Evolutionary conservation across 176 grass and related monocot genomes (phyloP).

Genomic region (Otatea glauca): DNA sequence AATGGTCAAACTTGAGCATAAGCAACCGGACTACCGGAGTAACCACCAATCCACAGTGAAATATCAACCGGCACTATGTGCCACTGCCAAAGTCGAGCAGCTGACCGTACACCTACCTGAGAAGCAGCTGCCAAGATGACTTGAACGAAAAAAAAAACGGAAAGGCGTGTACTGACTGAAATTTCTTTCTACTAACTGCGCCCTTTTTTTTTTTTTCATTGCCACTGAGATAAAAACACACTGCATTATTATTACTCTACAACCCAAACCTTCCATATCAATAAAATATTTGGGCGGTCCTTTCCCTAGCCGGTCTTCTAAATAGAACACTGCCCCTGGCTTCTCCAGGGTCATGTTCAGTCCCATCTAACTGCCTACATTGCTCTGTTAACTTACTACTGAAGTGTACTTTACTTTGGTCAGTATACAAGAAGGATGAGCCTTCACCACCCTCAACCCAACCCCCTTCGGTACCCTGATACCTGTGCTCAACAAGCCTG

Average conservation of each 20-base stretch:
- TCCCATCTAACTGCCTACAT: slow-evolving; percentile 61
- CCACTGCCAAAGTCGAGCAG: neutral
- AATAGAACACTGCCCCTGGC: slow-evolving; percentile 46
- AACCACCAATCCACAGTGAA: neutral
- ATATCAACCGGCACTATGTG: neutral
- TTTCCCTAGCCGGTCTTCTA: slow-evolving; percentile 59
- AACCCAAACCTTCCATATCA: slow-evolving; percentile 69
- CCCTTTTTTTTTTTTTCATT: slow-evolving; percentile 33
- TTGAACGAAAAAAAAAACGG: neutral
- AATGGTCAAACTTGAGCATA: neutral
- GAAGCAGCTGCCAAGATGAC: neutral
- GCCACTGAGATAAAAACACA: slow-evolving; percentile 50
- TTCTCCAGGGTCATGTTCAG: slow-evolving; percentile 55
- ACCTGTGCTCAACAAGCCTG: slow-evolving; percentile 32
- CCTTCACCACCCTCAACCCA: slow-evolving; percentile 33
- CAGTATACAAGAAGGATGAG: slow-evolving; percentile 57
- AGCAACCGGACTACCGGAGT: neutral
- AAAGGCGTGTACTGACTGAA: neutral
- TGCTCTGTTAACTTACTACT: slow-evolving; percentile 61
- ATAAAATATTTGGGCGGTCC: slow-evolving; percentile 76
- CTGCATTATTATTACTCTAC: slow-evolving; percentile 73
- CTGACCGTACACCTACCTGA: neutral
- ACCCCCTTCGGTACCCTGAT: slow-evolving; percentile 8
- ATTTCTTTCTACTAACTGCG: slow-evolving; percentile 29
- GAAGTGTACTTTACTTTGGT: slow-evolving; percentile 49